A percentile compares a stretch with the other conserved stretches of the same genome.
These are phyloP conservation scores for Alternaria solani DNA, from an alignment of 2,329 filamentous ascomycete genomes.

Conservation along the genomic window DNA sequence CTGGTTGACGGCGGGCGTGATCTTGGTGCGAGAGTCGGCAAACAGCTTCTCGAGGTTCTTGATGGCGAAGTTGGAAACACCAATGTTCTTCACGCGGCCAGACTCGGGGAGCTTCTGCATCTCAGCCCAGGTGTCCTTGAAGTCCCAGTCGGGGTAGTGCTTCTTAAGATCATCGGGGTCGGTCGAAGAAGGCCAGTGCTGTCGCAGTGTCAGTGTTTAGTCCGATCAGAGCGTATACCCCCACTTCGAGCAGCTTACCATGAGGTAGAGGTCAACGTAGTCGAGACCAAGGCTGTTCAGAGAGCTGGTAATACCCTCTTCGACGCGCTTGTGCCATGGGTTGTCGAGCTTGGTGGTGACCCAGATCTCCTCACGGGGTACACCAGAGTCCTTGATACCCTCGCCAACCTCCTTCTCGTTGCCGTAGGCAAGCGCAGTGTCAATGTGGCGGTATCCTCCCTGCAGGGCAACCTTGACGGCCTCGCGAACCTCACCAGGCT, in stretches of 20 bases:
- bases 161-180: slow-evolving; percentile 70
- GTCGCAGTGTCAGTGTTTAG: slow-evolving; percentile 6
- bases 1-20: slow-evolving; percentile 76
- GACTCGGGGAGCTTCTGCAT: slow-evolving; percentile 73
- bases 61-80: slow-evolving; percentile 86
- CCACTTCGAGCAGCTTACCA: slow-evolving; percentile 50
- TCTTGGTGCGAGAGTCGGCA: slow-evolving; percentile 69
- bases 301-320: slow-evolving; percentile 66
- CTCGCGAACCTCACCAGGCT: slow-evolving; percentile 71
- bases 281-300: slow-evolving; percentile 69
- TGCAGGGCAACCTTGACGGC: slow-evolving; percentile 75
- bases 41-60: slow-evolving; percentile 78
- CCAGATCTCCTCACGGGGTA: slow-evolving; percentile 73
- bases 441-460: slow-evolving; percentile 77
- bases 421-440: slow-evolving; percentile 78
- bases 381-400: slow-evolving; percentile 71
- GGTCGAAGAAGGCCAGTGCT: slow-evolving; percentile 70
- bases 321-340: slow-evolving; percentile 71
- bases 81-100: slow-evolving; percentile 80
- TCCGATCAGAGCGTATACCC: neutral
- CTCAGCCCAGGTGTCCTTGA: slow-evolving; percentile 78
- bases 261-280: slow-evolving; percentile 74
- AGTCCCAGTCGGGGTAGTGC: slow-evolving; percentile 80
- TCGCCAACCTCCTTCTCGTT: slow-evolving; percentile 78
- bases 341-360: slow-evolving; percentile 87